Conservation (phyloP, 2,329 filamentous ascomycete species). For the Xylariaceae sp. region DNA sequence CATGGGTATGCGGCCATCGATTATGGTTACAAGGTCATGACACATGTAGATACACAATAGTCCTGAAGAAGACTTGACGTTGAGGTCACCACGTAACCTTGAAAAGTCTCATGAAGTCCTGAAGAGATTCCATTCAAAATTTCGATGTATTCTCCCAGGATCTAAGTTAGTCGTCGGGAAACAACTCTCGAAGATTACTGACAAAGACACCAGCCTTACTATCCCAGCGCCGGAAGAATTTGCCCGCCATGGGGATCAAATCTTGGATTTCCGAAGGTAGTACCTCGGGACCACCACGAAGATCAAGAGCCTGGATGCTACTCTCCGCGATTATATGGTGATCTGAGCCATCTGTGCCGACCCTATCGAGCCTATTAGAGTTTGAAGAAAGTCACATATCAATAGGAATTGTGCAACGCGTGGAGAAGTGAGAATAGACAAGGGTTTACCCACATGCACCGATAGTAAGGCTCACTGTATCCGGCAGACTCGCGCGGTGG, state of each 20-base stretch:
- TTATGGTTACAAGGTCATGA: too few relatives aligned
- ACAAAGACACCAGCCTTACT: slow-evolving; percentile 62
- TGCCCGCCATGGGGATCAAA: slow-evolving; percentile 69
- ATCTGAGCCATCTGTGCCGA: slow-evolving; percentile 55
- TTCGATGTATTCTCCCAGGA: too few relatives aligned
- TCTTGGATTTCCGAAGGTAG: slow-evolving; percentile 34
- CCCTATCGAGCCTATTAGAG: slow-evolving; percentile 21
- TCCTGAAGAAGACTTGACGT: too few relatives aligned
- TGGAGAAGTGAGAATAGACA: slow-evolving; percentile 40
- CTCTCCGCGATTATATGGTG: slow-evolving; percentile 73
- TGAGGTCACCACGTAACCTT: too few relatives aligned
- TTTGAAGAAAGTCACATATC: not conserved
- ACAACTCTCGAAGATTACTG: slow-evolving; percentile 76
- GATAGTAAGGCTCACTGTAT: slow-evolving; percentile 73
- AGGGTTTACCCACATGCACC: slow-evolving; percentile 68
- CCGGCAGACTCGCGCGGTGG: slow-evolving; percentile 25
- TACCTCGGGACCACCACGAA: slow-evolving; percentile 24
- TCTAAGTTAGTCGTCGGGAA: slow-evolving; percentile 86
- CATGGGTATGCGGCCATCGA: too few relatives aligned
- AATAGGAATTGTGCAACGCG: not conserved
- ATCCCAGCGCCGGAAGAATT: slow-evolving; percentile 87
- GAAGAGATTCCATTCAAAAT: too few relatives aligned
- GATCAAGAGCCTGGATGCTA: slow-evolving; percentile 64
- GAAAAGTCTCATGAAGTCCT: too few relatives aligned
- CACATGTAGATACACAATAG: too few relatives aligned